phyloP scores from a whole-genome alignment of 352 stramenopile species.

The Aphanomyces astaci region DNA sequence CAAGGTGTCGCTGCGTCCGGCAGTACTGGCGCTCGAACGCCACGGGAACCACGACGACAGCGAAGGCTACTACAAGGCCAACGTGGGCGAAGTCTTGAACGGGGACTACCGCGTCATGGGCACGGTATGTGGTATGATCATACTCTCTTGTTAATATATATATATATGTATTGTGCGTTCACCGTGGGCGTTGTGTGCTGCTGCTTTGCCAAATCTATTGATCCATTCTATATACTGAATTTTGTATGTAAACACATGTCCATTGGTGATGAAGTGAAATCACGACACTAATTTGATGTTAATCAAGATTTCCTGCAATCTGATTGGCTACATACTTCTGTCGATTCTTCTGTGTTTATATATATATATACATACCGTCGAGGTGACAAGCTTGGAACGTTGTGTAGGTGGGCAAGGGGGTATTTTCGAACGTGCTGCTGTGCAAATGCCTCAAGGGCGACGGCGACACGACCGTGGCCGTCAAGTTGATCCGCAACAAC shows the following conservation, averaged over 20 bases:
- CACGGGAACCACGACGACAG: constrained; percentile 93
- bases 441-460: constrained; percentile 55
- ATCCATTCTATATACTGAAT: too few species aligned
- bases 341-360: too few species aligned
- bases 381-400: too few species aligned
- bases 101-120: constrained; percentile 90
- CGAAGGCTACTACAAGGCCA: constrained; percentile 97
- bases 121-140: constrained; percentile 33
- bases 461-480: constrained; percentile 38
- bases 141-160: not conserved
- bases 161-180: too few species aligned
- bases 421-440: constrained; percentile 98
- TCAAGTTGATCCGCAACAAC: constrained; percentile 94
- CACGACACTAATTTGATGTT: too few species aligned
- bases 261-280: too few species aligned
- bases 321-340: too few species aligned
- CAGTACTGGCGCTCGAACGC: constrained; percentile 33
- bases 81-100: constrained; percentile 90
- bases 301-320: too few species aligned
- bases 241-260: too few species aligned
- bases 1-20: constrained; percentile 15
- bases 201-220: too few species aligned
- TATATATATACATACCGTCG: too few species aligned
- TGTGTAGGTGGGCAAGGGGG: constrained; percentile 89
- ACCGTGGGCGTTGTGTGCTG: too few species aligned